Conservation (phyloP, 768 basidiomycete species). For the Pisolithus tinctorius region DNA sequence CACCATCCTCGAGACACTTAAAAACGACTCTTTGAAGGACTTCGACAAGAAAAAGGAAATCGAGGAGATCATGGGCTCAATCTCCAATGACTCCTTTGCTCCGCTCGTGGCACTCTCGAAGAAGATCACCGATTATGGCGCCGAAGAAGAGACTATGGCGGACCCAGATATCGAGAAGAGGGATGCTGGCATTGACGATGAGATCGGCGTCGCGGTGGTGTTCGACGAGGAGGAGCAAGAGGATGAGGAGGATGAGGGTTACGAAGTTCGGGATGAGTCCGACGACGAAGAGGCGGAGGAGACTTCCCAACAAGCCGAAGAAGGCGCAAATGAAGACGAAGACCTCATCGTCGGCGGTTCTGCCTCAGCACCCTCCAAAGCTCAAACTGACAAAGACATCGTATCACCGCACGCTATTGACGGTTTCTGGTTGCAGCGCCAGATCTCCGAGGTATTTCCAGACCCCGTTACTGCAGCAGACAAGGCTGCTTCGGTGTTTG, state of each 20-base stretch:
- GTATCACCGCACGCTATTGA: constrained; percentile 90
- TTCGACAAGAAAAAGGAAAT: constrained; percentile 97
- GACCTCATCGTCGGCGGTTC: constrained; percentile 77
- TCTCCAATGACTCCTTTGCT: constrained; percentile 71
- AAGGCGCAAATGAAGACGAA: constrained; percentile 49
- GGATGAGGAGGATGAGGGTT: constrained; percentile 86
- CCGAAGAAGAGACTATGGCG: constrained; percentile 71
- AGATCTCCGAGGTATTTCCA: constrained; percentile 84
- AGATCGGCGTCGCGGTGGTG: constrained; percentile 94
- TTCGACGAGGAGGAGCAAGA: constrained; percentile 98
- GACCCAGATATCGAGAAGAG: constrained; percentile 78
- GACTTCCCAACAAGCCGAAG: constrained; percentile 35
- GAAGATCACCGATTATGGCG: constrained; percentile 94
- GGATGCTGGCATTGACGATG: constrained; percentile 90
- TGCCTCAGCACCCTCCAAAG: constrained; percentile 39
- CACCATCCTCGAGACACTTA: constrained; percentile 78
- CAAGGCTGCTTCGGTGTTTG: constrained; percentile 80
- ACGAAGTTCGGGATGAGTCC: constrained; percentile 76
- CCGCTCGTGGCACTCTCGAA: constrained; percentile 81
- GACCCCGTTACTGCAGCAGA: constrained; percentile 93
- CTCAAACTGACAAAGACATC: constrained; percentile 64
- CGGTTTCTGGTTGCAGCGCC: constrained; percentile 97
- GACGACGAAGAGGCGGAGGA: constrained; percentile 61
- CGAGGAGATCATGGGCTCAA: constrained; percentile 59
- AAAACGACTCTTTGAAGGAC: constrained; percentile 84